Evolutionary conservation across 2,329 filamentous ascomycete species (phyloP), one percentile per base, ranked within the genome.

Genomic region (Apiospora sp.): DNA sequence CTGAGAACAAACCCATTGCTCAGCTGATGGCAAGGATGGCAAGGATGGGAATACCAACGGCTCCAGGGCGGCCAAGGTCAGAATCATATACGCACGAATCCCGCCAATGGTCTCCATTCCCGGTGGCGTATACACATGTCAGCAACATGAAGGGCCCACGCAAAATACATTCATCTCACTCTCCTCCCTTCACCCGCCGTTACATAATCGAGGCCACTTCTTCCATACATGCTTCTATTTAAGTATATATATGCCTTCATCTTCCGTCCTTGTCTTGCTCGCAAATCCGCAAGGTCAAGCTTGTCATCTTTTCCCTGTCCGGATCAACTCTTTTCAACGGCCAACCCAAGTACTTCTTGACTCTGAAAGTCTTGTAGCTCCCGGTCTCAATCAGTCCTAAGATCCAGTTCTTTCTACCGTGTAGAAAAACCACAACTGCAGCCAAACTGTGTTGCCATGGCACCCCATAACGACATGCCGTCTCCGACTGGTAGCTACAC

Each of bases 401-500:
- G 19, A n/a, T 19, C 4, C 34, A n/a, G 30, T 41, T n/a, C 22
- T 12, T n/a, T n/a, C 27, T n/a, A 37, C 67, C 27, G 27, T n/a
- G 24, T n/a, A n/a, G 30, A 4, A n/a, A n/a, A 22, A 22, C 43
- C 43, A 48, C 10, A 49, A 49, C 43, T 68, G 6, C 46, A 49
- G 44, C 41, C 13, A 69, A 68, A 34, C 6, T 68, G 37, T 22
- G 67, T 44, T 24, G 24, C 34, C 34, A 83, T 83, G 82, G 77
- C 82, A 73, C 82, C 81, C 73, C 82, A 84, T 73, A 79, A 80
- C 75, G 81, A 83, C 74, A 78, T 79, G 68, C 77, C 81, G 34
- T 82, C 81, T 22, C 80, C 82, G 19, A 74, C 79, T 41, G 80
- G 77, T 27, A 82, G 81, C 74, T 83, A 81, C 74, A 77, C 78